These are phyloP conservation scores for Oryza meyeriana DNA, from an alignment of 176 grass and related monocot genomes.

Conservation along the genomic window DNA sequence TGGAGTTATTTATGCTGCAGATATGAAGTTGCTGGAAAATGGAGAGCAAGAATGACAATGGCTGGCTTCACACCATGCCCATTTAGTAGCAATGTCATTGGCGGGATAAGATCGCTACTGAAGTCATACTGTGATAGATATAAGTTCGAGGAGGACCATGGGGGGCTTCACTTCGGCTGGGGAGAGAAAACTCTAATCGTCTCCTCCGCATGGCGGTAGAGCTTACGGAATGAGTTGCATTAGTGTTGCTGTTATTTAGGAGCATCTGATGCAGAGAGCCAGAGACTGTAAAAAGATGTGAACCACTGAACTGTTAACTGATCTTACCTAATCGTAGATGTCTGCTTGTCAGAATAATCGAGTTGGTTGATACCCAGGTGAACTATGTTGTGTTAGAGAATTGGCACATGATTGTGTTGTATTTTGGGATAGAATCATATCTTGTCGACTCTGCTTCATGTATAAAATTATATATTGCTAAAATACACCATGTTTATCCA, in stretches of 20 bases:
- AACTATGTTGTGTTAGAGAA: conserved; percentile 25
- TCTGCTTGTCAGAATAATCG: conserved; percentile 48
- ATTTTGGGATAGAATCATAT: conserved; percentile 33
- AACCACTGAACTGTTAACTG: conserved; percentile 30
- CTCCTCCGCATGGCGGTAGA: conserved; percentile 86
- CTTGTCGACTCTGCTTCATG: conserved; percentile 25
- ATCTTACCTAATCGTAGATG: conserved; percentile 44
- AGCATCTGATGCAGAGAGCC: conserved; percentile 37
- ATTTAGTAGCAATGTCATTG: conserved; percentile 60
- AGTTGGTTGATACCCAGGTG: conserved; percentile 32
- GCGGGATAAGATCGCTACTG: conserved; percentile 52
- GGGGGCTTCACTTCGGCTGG: conserved; percentile 88
- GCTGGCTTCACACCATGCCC: conserved; percentile 68
- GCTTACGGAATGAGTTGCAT: conserved; percentile 16
- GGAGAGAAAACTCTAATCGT: conserved; percentile 83
- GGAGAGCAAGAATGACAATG: conserved; percentile 94
- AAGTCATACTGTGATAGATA: conserved; percentile 83
- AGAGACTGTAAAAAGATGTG: conserved; percentile 39
- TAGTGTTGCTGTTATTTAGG: conserved; percentile 44
- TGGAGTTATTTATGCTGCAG: conserved; percentile 37
- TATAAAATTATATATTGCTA: conserved; percentile 39
- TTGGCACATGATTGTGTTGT: conserved; percentile 23
- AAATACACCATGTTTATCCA: conserved; percentile 5
- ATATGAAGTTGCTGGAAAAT: conserved; percentile 94
- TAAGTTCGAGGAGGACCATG: conserved; percentile 70